A percentile compares a stretch with the other conserved stretches of the same genome.
Conservation (phyloP, 129 eudicot genomes). For the Pulicaria dysenterica region DNA sequence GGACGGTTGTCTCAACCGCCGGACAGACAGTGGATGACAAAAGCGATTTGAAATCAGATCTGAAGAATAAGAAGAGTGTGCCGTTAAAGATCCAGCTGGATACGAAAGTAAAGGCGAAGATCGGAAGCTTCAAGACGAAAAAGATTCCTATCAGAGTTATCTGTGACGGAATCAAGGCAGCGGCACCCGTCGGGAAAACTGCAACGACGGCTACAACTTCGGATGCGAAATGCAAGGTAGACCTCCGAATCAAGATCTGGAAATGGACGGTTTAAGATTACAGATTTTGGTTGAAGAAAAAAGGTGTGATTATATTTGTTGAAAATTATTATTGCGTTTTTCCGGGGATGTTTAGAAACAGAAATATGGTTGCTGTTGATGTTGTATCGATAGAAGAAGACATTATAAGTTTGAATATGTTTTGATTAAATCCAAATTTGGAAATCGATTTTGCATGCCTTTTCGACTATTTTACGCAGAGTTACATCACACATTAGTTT, state of each 20-base stretch:
- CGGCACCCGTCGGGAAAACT: slow-evolving; percentile 52
- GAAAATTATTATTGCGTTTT: neutral
- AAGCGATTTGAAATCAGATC: slow-evolving; percentile 35
- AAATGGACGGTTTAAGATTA: slow-evolving; percentile 48
- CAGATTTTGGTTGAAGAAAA: neutral
- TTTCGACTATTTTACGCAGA: neutral
- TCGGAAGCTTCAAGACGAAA: slow-evolving; percentile 60
- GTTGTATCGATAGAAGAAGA: slow-evolving; percentile 14
- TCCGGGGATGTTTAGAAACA: slow-evolving; percentile 12
- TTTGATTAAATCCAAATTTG: slow-evolving; percentile 21
- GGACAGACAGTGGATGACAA: slow-evolving; percentile 34
- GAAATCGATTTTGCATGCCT: slow-evolving; percentile 18
- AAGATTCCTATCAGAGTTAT: slow-evolving; percentile 55
- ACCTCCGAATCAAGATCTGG: slow-evolving; percentile 67
- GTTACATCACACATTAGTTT: too few species aligned
- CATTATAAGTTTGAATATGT: slow-evolving; percentile 24
- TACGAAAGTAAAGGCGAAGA: slow-evolving; percentile 59
- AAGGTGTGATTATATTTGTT: slow-evolving; percentile 35
- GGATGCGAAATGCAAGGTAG: slow-evolving; percentile 64
- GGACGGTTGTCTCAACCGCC: slow-evolving; percentile 19
- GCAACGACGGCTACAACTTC: slow-evolving; percentile 49
- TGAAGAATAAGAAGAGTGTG: slow-evolving; percentile 52
- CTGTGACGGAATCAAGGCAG: slow-evolving; percentile 55
- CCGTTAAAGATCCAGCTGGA: slow-evolving; percentile 54
- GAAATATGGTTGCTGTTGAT: slow-evolving; percentile 2